Evolutionary conservation across 2,329 filamentous ascomycete species (phyloP), one percentile per base, ranked within the genome.

Genomic region (Ophioceras dolichostomum): DNA sequence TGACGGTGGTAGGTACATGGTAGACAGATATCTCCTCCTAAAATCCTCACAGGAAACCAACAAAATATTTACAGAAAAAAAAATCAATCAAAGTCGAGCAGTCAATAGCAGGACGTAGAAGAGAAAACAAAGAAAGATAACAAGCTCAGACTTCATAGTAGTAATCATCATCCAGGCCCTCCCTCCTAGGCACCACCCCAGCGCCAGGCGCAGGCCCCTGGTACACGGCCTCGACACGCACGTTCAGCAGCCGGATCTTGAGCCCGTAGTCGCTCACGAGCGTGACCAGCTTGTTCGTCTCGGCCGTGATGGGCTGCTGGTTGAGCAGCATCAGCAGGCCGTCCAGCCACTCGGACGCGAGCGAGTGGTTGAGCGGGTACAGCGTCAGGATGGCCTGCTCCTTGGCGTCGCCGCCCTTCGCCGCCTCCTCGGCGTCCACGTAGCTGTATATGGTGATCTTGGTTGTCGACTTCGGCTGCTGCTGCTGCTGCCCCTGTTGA

Each of bases 331-430:
- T 94, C 39, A 96, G 69, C 45, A 98, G 63, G 1, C 91, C 91
- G 55, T 98, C 91, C 5, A 98, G 70, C 91, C 91, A 98, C 60
- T 98, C 91, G 1, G 87, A 93, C 9, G 91, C 91, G 34, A 91
- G 64, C 45, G 77, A 84, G 53, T 91, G 82, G 41, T 77, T 83
- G 41, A 77, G 65, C 5, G 89, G 88, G 56, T 86, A 79, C 37
- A 98, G 68, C n/a, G 80, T 84, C 38, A 98, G 67, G 17, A 96
- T 71, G 1, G 83, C 70, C 36, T 76, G 66, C 56, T 96, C 91
- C 46, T 73, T 71, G 41, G 44, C 56, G 48, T 50, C 17, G 40
- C 45, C 30, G 22, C 41, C 46, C 37, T 49, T 53, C 6, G 49
- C 50, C 29, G 53, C 58, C 40, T 62, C 64, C 19, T 58, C 53